These are phyloP conservation scores for Mortierella sp. DNA, from an alignment of 371 early-diverging fungal genomes.

Conservation along the genomic window DNA sequence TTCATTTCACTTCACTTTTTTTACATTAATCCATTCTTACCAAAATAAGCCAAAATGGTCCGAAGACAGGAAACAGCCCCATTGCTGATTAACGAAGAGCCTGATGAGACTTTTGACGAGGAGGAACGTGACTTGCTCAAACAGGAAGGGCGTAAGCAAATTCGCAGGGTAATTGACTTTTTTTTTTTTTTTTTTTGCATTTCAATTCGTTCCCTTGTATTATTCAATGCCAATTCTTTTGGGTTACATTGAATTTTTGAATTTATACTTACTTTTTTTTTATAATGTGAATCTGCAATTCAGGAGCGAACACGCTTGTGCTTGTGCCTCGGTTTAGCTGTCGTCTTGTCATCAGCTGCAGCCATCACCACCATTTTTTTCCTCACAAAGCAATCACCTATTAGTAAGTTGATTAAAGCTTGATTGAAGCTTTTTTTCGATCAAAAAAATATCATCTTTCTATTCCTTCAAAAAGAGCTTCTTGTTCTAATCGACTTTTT, in stretches of 20 bases:
- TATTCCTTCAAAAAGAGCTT: too few relatives aligned
- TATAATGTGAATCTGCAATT: not conserved
- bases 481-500: not conserved
- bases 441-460: not conserved
- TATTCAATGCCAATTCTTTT: not conserved
- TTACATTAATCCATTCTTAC: not conserved
- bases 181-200: conserved; percentile 5
- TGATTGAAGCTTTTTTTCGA: not conserved
- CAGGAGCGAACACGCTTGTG: conserved; percentile 38
- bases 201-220: not conserved
- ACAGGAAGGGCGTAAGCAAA: conserved; percentile 32
- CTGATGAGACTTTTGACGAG: conserved; percentile 47
- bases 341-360: conserved; percentile 36
- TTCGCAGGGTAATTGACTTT: conserved; percentile 20
- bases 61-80: conserved; percentile 37
- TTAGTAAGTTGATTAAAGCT: conserved; percentile 13
- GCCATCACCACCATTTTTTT: conserved; percentile 29
- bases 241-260: not conserved
- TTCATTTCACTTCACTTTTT: not conserved
- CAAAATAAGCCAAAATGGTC: conserved; percentile 13
- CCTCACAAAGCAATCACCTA: conserved; percentile 12
- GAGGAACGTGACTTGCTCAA: conserved; percentile 40
- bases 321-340: conserved; percentile 40
- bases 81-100: conserved; percentile 48
- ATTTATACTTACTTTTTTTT: not conserved